These are phyloP conservation scores for Berberis thunbergii DNA, from an alignment of 164 flowering plant species.

Conservation along the genomic window DNA sequence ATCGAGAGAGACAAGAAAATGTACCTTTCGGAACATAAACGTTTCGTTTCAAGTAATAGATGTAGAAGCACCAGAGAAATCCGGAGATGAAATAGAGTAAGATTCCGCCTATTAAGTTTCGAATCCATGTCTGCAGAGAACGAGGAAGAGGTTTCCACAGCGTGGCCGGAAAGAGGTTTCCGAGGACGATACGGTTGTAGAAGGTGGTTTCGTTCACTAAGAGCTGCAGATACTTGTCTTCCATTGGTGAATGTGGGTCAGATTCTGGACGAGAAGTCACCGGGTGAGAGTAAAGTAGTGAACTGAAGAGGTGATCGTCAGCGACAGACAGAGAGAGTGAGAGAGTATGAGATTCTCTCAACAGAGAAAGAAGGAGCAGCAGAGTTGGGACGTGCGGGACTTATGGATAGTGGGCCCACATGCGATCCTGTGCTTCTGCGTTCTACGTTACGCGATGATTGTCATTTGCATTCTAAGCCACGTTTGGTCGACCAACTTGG, in stretches of 20 bases:
- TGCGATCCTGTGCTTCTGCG: too few relatives aligned
- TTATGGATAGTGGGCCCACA: too few relatives aligned
- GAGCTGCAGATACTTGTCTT: slow-evolving; percentile 31
- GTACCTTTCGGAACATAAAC: slow-evolving; percentile 83
- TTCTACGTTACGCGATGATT: too few relatives aligned
- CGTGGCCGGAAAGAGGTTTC: slow-evolving; percentile 34
- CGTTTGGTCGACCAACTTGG: too few relatives aligned
- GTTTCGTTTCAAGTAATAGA: slow-evolving; percentile 61
- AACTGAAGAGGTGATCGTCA: neutral
- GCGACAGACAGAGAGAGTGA: too few relatives aligned
- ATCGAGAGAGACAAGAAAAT: neutral
- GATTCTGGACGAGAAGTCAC: neutral
- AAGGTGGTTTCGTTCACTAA: slow-evolving; percentile 53
- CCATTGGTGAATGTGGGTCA: neutral
- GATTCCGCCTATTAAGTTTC: slow-evolving; percentile 66
- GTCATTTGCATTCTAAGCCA: too few relatives aligned
- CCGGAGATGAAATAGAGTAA: slow-evolving; percentile 61
- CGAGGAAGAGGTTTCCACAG: slow-evolving; percentile 57
- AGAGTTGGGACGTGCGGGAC: too few relatives aligned
- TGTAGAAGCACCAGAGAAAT: slow-evolving; percentile 73
- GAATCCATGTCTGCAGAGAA: slow-evolving; percentile 55
- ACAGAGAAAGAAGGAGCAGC: too few relatives aligned
- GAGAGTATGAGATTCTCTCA: too few relatives aligned
- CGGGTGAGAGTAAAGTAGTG: neutral
- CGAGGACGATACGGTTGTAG: slow-evolving; percentile 63